Percentiles rank a stretch among this genome's conserved stretches.
Evolutionary conservation across 2,329 filamentous ascomycete genomes (phyloP).

Genomic region (Emericellopsis atlantica): DNA sequence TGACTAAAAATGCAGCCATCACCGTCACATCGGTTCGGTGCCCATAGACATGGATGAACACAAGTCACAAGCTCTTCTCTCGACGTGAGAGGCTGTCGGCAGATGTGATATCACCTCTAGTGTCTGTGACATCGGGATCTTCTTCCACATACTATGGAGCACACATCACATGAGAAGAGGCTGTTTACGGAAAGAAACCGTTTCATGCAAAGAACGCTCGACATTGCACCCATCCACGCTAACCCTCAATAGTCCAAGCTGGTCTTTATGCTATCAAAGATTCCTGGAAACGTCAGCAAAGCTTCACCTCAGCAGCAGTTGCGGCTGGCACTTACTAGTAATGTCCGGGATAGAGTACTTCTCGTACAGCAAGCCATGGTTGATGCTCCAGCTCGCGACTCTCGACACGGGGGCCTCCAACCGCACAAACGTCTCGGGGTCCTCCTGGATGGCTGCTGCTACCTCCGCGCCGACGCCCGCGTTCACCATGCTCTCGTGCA

Average conservation of each 20-base stretch:
- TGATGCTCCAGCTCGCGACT: slow-evolving; percentile 83
- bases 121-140: too few species aligned
- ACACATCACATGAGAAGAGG: too few species aligned
- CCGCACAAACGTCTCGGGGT: slow-evolving; percentile 59
- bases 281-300: slow-evolving; percentile 30
- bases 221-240: too few species aligned
- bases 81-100: too few species aligned
- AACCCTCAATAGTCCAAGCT: slow-evolving; percentile 45
- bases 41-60: too few species aligned
- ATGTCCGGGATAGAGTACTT: slow-evolving; percentile 76
- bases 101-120: too few species aligned
- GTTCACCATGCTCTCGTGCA: slow-evolving; percentile 88
- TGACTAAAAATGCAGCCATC: too few species aligned
- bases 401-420: slow-evolving; percentile 77
- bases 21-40: too few species aligned
- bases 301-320: background rate
- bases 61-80: too few species aligned
- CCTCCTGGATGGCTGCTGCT: slow-evolving; percentile 76
- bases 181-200: too few species aligned
- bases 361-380: slow-evolving; percentile 69
- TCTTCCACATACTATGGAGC: too few species aligned
- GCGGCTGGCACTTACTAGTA: slow-evolving; percentile 50
- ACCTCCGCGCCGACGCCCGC: slow-evolving; percentile 83
- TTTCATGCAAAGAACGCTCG: too few species aligned
- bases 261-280: slow-evolving; percentile 60